A percentile compares a stretch with the other conserved stretches of the same genome.
These are phyloP conservation scores for Clathrospora elynae DNA, from an alignment of 2,329 filamentous ascomycete genomes.

Conservation along the genomic window DNA sequence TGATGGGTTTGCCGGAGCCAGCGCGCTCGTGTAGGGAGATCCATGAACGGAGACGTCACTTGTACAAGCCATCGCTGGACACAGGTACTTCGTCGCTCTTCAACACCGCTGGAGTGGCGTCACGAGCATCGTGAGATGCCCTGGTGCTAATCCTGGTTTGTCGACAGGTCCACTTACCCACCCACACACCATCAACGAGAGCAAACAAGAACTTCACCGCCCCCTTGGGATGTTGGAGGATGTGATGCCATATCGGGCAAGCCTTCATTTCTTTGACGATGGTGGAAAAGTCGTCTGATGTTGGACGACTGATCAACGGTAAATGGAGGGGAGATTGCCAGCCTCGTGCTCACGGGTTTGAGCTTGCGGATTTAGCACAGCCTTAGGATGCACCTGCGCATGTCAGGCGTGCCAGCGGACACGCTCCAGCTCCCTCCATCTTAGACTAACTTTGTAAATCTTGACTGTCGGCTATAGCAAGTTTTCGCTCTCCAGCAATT, in stretches of 20 bases:
- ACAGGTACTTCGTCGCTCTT: constrained; percentile 16
- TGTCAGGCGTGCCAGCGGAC: constrained; percentile 6
- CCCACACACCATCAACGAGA: neutral
- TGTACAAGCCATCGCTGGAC: neutral
- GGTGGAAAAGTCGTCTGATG: constrained; percentile 7
- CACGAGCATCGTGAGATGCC: constrained; percentile 24
- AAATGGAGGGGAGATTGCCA: constrained; percentile 6
- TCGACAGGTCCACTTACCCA: constrained; percentile 1
- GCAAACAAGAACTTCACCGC: neutral
- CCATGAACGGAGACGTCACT: constrained; percentile 3
- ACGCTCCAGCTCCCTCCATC: constrained; percentile 1
- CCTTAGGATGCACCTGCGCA: neutral
- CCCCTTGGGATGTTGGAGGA: too few species aligned
- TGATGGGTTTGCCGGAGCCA: neutral
- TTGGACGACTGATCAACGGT: neutral
- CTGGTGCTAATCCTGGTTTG: too few species aligned
- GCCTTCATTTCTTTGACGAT: neutral
- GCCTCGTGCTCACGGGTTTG: constrained; percentile 3
- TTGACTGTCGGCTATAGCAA: neutral
- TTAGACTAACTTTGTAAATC: neutral
- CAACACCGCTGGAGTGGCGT: constrained; percentile 18
- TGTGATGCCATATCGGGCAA: constrained; percentile 3
- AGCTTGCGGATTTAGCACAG: constrained; percentile 5
- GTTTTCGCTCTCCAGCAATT: too few species aligned
- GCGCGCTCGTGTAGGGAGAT: neutral